These are phyloP conservation scores for Penicillium maclennaniae DNA, from an alignment of 495 filamentous ascomycete genomes.

Conservation along the genomic window DNA sequence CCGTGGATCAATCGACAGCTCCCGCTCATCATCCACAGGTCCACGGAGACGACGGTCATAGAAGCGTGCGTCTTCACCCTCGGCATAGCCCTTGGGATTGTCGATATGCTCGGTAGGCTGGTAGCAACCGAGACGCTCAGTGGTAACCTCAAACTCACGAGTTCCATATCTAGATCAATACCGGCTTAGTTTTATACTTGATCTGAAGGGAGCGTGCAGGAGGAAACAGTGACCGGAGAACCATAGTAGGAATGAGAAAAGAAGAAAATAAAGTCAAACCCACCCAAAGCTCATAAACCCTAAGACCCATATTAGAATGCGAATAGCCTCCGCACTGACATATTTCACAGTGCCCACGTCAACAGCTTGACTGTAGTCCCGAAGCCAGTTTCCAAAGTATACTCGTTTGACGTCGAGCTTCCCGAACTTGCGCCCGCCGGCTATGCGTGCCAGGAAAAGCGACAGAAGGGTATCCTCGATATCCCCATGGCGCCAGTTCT, in stretches of 20 bases:
- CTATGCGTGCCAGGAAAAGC: slow-evolving; percentile 68
- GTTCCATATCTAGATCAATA: slow-evolving; percentile 65
- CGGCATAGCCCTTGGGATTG: slow-evolving; percentile 73
- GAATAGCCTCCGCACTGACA: slow-evolving; percentile 83
- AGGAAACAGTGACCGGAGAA: slow-evolving; percentile 16
- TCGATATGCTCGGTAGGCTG: slow-evolving; percentile 87
- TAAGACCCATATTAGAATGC: slow-evolving; percentile 67
- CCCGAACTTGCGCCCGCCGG: slow-evolving; percentile 80
- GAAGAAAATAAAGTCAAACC: slow-evolving; percentile 23
- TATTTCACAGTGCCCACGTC: slow-evolving; percentile 87
- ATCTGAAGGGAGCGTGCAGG: slow-evolving; percentile 14
- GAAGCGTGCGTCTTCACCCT: slow-evolving; percentile 78
- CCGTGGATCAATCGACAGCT: slow-evolving; percentile 69
- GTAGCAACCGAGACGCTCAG: slow-evolving; percentile 83
- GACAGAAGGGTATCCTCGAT: slow-evolving; percentile 85
- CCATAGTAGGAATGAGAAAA: no score
- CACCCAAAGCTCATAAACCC: slow-evolving; percentile 56
- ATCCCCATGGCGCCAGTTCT: slow-evolving; percentile 87
- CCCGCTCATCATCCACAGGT: slow-evolving; percentile 71
- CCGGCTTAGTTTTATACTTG: background rate
- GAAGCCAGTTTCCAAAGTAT: slow-evolving; percentile 89
- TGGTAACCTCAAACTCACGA: slow-evolving; percentile 85
- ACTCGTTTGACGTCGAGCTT: slow-evolving; percentile 83
- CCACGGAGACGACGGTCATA: slow-evolving; percentile 77
- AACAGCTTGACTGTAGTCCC: slow-evolving; percentile 64